Percentiles rank a stretch among this genome's conserved stretches.
Conservation (phyloP, 306 rosid species). For the Mimosa bimucronata region DNA sequence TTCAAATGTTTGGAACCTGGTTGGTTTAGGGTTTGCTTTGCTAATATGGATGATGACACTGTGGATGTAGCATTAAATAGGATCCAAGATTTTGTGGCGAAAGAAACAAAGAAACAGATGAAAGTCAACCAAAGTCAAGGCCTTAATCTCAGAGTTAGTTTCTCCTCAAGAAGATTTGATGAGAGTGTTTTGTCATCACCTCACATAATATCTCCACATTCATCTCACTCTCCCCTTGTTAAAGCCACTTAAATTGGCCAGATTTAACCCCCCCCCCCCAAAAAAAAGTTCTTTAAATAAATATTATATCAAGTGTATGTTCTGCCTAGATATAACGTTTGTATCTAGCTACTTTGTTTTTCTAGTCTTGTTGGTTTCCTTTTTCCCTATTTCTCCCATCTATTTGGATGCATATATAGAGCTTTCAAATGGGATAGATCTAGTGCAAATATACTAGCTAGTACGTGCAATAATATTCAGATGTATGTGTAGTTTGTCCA, state of each 20-base stretch:
- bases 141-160: constrained; percentile 56
- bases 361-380: background rate
- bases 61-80: constrained; percentile 67
- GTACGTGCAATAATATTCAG: background rate
- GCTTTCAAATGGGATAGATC: background rate
- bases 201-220: constrained; percentile 74
- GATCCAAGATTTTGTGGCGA: constrained; percentile 58
- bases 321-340: background rate
- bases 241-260: constrained; percentile 44
- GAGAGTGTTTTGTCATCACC: constrained; percentile 70
- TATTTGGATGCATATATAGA: too few relatives aligned
- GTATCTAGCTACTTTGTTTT: constrained; percentile 2
- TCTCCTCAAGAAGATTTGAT: constrained; percentile 56
- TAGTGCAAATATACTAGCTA: background rate
- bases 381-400: background rate
- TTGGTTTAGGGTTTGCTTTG: constrained; percentile 93
- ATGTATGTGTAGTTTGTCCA: constrained; percentile 23
- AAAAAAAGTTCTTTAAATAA: background rate
- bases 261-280: background rate
- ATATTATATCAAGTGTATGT: background rate
- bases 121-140: constrained; percentile 41
- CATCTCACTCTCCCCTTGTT: constrained; percentile 84
- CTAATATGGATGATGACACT: constrained; percentile 80
- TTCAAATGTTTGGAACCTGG: constrained; percentile 80
- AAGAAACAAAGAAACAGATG: constrained; percentile 30